A percentile compares a stretch with the other conserved stretches of the same genome.
Evolutionary conservation across 1,139 yeast species (phyloP).

Genomic region (Taphrina wiesneri): DNA sequence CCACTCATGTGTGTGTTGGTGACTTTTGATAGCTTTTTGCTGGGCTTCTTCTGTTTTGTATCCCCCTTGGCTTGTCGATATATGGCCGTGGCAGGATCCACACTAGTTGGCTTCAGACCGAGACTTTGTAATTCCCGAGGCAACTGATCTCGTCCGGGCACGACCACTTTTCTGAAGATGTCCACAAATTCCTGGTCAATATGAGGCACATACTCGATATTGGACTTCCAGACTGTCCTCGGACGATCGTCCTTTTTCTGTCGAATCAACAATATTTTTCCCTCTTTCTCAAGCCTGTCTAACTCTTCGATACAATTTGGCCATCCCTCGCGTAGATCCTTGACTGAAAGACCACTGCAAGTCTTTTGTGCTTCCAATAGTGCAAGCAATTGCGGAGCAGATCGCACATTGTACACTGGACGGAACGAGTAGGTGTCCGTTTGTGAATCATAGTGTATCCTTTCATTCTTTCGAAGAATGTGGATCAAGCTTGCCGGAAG

Average conservation of each 20-base stretch:
- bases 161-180: constrained; percentile 74
- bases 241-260: constrained; percentile 93
- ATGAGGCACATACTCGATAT: constrained; percentile 68
- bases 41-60: constrained; percentile 68
- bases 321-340: constrained; percentile 96
- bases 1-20: constrained; percentile 97
- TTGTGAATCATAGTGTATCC: constrained; percentile 55
- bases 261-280: constrained; percentile 50
- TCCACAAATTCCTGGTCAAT: constrained; percentile 56
- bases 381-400: constrained; percentile 71
- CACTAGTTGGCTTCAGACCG: constrained; percentile 92
- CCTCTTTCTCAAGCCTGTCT: constrained; percentile 34
- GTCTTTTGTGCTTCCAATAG: constrained; percentile 80
- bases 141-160: constrained; percentile 79
- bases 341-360: constrained; percentile 82
- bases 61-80: constrained; percentile 50
- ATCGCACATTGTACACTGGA: constrained; percentile 82
- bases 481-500: constrained; percentile 23
- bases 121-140: constrained; percentile 76
- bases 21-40: constrained; percentile 87
- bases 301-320: constrained; percentile 58
- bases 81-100: constrained; percentile 86
- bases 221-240: constrained; percentile 86
- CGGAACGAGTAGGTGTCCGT: constrained; percentile 76
- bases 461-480: constrained; percentile 30